Conservation (phyloP, 495 filamentous ascomycete genomes). For the Letharia lupina region DNA sequence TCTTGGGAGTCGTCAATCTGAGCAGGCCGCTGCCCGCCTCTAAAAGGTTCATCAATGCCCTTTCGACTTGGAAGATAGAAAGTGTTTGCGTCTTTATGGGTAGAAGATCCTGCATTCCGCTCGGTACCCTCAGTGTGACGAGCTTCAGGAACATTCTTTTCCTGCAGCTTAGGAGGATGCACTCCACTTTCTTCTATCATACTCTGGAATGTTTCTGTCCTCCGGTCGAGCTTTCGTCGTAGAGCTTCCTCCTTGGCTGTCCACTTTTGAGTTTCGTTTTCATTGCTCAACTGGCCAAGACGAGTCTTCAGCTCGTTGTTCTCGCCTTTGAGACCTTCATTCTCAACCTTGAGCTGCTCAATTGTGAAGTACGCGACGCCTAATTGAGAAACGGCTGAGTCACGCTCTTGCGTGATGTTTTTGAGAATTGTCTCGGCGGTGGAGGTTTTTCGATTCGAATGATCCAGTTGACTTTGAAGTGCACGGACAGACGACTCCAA, state of each 20-base stretch:
- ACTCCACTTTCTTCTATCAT: conserved; percentile 1
- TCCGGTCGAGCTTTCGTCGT: conserved; percentile 11
- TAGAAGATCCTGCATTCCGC: neutral
- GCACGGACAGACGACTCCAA: conserved; percentile 51
- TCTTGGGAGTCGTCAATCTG: conserved; percentile 11
- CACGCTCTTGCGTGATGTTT: conserved; percentile 54
- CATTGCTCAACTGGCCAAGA: conserved; percentile 25
- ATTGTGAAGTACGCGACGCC: conserved; percentile 53
- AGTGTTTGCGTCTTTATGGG: conserved; percentile 7
- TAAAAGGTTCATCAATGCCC: conserved; percentile 4
- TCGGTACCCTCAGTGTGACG: neutral
- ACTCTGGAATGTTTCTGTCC: neutral
- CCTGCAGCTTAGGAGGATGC: neutral
- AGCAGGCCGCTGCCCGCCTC: conserved; percentile 10
- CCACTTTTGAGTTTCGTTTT: conserved; percentile 1
- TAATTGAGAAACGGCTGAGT: conserved; percentile 56
- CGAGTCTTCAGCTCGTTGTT: conserved; percentile 42
- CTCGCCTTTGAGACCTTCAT: conserved; percentile 41
- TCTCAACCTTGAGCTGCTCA: conserved; percentile 55
- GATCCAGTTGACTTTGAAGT: conserved; percentile 50
- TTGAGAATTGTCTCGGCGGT: conserved; percentile 52
- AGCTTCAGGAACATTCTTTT: neutral
- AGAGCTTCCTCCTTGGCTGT: conserved; percentile 12
- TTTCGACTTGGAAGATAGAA: neutral
- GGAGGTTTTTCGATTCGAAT: conserved; percentile 49